Base-by-base conservation (phyloP, 192 early-diverging fungal species). In the Backusella mclennaniae region DNA sequence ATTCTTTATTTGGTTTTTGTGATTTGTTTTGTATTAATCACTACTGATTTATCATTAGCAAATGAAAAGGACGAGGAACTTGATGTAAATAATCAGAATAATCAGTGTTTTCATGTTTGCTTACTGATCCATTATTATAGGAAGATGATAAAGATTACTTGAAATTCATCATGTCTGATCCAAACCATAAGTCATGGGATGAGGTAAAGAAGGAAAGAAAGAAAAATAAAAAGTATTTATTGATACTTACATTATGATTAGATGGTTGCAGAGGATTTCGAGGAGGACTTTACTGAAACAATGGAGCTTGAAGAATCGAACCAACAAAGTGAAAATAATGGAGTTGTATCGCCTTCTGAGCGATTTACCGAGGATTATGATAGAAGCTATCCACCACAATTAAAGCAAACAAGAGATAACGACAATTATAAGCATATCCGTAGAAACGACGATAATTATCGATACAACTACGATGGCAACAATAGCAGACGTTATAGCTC, bases 311-410 rank as follows among this genome's bases (percentile, higher is more conserved):
- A 76, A 38, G 74, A 77, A n/a, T 76, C 66, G 3, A 78, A 77
- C 23, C 44, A 70, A 49, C 39, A 52, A 21, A 29, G 56, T 4
- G 78, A 83, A 33, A 23, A 66, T 0, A 73, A 46, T 23, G 52
- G 66, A 11, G 66, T 8, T 9, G 77, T 82, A 4, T 66, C 81
- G 31, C 82, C 82, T 21, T 59, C 77, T 59, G 81, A 82, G 11
- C 46, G 81, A 17, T 82, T 82, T 31, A 75, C 81, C 17, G 81
- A 82, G 26, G 81, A 82, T 49, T 82, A 82, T 31, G 81, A 82
- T 67, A 71, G 81, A 17, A 79, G 74, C n/a, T 82, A 82, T 49
- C 81, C 74, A 11, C 71, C 81, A 1, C 74, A 76, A 74, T 23
- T 31, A 17, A 72, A 31, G 3, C 42, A 21, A 35, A 21, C 38